Percentiles rank a stretch among this genome's conserved stretches.
Conservation (phyloP, 768 basidiomycete species). For the Tricholoma saponaceum region DNA sequence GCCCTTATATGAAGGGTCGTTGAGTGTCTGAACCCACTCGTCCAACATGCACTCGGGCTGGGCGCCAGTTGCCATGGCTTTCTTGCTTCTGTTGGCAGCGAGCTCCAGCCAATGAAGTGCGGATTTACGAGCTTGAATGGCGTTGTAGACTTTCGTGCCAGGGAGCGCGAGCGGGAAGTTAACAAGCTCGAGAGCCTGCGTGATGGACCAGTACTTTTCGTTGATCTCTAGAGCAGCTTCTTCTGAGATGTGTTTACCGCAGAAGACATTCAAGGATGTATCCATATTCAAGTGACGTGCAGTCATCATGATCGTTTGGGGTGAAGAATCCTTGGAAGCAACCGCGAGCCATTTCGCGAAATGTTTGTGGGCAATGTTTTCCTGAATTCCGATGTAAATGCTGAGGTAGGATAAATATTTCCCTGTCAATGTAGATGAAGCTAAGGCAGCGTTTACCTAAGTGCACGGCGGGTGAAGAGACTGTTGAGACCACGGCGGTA, state of each 20-base stretch:
- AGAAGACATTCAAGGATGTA: constrained; percentile 93
- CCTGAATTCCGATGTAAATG: constrained; percentile 83
- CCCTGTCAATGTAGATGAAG: constrained; percentile 1
- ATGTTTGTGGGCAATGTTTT: constrained; percentile 74
- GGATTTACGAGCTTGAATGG: constrained; percentile 84
- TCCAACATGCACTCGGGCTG: constrained; percentile 91
- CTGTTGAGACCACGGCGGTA: constrained; percentile 89
- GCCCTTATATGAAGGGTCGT: constrained; percentile 66
- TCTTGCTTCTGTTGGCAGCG: constrained; percentile 78
- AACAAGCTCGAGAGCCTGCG: constrained; percentile 92
- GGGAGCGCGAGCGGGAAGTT: constrained; percentile 96
- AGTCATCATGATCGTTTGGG: constrained; percentile 79
- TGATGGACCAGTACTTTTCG: constrained; percentile 96
- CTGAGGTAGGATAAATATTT: constrained; percentile 31
- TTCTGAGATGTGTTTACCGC: constrained; percentile 85
- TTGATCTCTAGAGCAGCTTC: constrained; percentile 75
- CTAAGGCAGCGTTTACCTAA: constrained; percentile 53
- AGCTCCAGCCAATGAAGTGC: constrained; percentile 77
- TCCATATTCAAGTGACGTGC: constrained; percentile 96
- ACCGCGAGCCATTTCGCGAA: constrained; percentile 68
- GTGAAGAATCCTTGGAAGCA: constrained; percentile 42
- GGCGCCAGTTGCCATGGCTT: constrained; percentile 72
- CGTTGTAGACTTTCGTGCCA: constrained; percentile 94
- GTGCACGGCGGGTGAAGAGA: constrained; percentile 92
- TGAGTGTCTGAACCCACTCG: constrained; percentile 79